Evolutionary conservation across 179 eudicot genomes (phyloP).

Genomic region (Silene coronaria): DNA sequence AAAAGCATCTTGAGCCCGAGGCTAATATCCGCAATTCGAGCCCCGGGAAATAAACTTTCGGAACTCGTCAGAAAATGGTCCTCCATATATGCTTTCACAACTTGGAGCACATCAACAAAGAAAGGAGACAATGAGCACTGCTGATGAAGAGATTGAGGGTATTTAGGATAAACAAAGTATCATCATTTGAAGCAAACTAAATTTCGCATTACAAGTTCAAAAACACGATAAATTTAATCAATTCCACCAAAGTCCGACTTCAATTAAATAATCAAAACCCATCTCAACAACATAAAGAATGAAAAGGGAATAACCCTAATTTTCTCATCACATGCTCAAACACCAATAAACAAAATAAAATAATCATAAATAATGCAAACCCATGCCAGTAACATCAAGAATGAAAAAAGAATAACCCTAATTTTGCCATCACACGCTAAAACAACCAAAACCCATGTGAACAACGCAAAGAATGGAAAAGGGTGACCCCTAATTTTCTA

Average conservation of each 20-base stretch:
- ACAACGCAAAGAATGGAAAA: not conserved
- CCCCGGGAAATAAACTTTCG: no score
- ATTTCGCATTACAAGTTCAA: not conserved
- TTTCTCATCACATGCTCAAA: not conserved
- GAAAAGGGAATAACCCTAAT: not conserved
- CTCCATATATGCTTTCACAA: constrained; percentile 94
- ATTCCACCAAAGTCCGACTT: not conserved
- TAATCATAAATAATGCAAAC: not conserved
- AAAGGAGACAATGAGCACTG: constrained; percentile 13
- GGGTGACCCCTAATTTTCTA: not conserved
- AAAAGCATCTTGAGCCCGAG: no score
- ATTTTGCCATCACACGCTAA: not conserved
- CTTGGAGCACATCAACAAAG: constrained; percentile 39
- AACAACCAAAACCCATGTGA: constrained; percentile 12
- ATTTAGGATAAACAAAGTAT: not conserved
- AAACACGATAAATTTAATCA: not conserved
- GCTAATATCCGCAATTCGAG: no score
- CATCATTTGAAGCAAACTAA: not conserved
- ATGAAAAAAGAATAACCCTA: not conserved
- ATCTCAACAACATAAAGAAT: not conserved
- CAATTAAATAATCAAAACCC: constrained; percentile 8
- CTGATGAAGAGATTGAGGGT: not conserved
- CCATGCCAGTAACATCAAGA: not conserved
- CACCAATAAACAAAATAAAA: no score
- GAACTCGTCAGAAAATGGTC: constrained; percentile 69